Conservation (phyloP, 2,329 filamentous ascomycete species). For the Colletotrichum sp. region DNA sequence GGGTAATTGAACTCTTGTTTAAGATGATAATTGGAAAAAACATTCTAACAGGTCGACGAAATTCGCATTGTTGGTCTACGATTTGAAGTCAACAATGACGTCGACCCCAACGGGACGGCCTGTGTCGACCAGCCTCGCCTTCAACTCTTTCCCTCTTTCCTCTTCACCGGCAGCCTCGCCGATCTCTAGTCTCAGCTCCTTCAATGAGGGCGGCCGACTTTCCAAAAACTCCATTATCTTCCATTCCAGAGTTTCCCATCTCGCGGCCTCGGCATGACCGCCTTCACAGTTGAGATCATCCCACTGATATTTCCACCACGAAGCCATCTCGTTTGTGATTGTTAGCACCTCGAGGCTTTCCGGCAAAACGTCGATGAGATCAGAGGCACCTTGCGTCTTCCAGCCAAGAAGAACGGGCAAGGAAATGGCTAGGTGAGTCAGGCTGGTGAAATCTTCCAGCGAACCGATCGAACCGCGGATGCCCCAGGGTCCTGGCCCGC, state of each 20-base stretch:
- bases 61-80: neutral
- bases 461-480: neutral
- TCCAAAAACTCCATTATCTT: neutral
- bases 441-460: neutral
- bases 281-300: neutral
- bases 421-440: neutral
- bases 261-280: neutral
- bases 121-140: neutral
- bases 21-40: too few species aligned
- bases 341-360: neutral
- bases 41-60: too few species aligned
- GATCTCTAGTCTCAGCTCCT: neutral
- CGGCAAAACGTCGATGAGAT: neutral
- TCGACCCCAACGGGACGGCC: neutral
- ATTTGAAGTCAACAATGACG: accelerated
- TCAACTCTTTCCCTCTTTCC: neutral
- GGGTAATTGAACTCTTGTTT: too few species aligned
- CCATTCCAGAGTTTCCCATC: neutral
- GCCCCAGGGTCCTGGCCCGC: neutral
- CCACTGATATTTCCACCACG: neutral
- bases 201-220: neutral
- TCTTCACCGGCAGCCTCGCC: neutral
- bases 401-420: neutral
- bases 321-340: neutral
- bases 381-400: neutral